These are phyloP conservation scores for Astragalus membranaceus DNA, from an alignment of 306 rosid species.

Conservation along the genomic window DNA sequence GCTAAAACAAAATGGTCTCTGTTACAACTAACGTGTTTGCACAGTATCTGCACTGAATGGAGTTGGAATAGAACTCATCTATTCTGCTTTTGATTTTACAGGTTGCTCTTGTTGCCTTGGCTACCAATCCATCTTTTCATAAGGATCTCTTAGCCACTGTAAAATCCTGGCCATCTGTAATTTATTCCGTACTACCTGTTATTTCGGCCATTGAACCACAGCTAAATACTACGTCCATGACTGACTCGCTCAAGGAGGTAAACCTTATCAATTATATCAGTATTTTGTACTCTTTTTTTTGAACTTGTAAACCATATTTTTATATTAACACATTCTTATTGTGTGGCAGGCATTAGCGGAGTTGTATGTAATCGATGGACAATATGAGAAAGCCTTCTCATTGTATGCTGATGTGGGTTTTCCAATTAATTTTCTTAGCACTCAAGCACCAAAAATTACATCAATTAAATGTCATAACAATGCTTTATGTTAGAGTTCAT, in stretches of 20 bases:
- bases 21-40: not conserved
- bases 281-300: slow-evolving; percentile 9
- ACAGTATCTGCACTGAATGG: not conserved
- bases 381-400: slow-evolving; percentile 79
- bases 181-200: slow-evolving; percentile 78
- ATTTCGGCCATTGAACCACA: slow-evolving; percentile 96
- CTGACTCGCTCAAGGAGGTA: slow-evolving; percentile 86
- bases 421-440: slow-evolving; percentile 15
- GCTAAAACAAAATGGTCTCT: slow-evolving; percentile 26
- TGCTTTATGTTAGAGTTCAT: not conserved
- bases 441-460: not conserved
- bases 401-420: slow-evolving; percentile 93
- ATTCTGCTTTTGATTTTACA: slow-evolving; percentile 31
- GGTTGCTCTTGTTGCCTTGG: slow-evolving; percentile 97
- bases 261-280: slow-evolving; percentile 13
- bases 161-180: slow-evolving; percentile 79
- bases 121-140: slow-evolving; percentile 83
- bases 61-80: slow-evolving; percentile 6
- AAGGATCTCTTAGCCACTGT: slow-evolving; percentile 65
- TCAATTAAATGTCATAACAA: not conserved
- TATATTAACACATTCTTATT: slow-evolving; percentile 7
- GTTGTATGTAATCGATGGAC: slow-evolving; percentile 79
- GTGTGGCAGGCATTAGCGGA: slow-evolving; percentile 76
- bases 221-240: slow-evolving; percentile 73
- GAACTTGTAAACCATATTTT: slow-evolving; percentile 1